Conservation (phyloP, 441 rosid genomes). For the Erysimum cheiri region DNA sequence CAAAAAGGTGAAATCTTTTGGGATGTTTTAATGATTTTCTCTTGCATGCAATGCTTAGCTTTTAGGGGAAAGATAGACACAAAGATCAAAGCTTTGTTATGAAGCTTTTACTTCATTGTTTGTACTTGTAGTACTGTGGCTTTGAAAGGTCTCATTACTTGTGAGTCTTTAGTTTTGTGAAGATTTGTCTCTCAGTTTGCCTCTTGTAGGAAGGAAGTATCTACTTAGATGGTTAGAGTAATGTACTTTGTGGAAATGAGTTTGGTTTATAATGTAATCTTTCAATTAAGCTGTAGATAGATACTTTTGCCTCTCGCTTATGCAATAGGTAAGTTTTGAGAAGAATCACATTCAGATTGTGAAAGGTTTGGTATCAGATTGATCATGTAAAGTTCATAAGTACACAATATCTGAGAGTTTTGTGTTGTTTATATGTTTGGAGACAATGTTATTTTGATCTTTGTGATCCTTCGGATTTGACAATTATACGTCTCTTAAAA, state of each 20-base stretch:
- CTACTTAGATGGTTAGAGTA: neutral
- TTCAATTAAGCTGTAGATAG: too few relatives aligned
- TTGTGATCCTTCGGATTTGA: conserved; percentile 26
- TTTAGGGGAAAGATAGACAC: conserved; percentile 5
- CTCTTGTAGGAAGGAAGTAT: conserved; percentile 1
- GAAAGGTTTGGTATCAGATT: conserved; percentile 7
- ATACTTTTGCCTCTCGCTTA: neutral
- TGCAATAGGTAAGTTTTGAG: conserved; percentile 11
- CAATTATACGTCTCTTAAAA: neutral
- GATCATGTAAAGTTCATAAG: conserved; percentile 32
- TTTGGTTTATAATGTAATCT: neutral
- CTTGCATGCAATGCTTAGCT: conserved; percentile 39
- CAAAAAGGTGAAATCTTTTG: conserved; percentile 23
- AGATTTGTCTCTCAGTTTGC: neutral
- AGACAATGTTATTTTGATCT: conserved; percentile 9
- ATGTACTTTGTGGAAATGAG: conserved; percentile 11
- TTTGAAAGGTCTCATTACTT: neutral
- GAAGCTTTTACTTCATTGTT: neutral
- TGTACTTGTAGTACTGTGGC: conserved; percentile 6
- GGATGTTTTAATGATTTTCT: neutral
- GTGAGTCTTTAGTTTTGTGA: neutral
- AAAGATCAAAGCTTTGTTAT: conserved; percentile 11
- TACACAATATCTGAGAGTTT: conserved; percentile 45
- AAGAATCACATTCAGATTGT: conserved; percentile 38
- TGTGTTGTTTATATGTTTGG: conserved; percentile 1